Evolutionary conservation across 2,329 filamentous ascomycete genomes (phyloP).

Genomic region (Calonectria multiphialidica): DNA sequence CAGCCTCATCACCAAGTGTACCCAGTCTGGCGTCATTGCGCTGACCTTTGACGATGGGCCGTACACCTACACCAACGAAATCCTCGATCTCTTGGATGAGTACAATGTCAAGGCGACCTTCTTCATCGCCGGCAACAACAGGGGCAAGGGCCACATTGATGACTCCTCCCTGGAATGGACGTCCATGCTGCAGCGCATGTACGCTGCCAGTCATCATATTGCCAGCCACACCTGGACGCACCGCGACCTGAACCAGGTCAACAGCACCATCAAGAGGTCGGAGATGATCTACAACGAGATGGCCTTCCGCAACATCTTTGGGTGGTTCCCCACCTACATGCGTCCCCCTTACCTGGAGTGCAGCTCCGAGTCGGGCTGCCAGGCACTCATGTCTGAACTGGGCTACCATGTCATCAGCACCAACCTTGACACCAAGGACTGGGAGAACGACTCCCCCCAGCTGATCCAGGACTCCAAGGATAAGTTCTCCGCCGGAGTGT

Average conservation of each 20-base stretch:
- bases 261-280: conserved; percentile 47
- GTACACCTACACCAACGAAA: conserved; percentile 52
- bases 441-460: conserved; percentile 62
- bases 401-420: conserved; percentile 69
- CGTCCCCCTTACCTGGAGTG: conserved; percentile 60
- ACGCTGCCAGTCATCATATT: conserved; percentile 58
- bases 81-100: conserved; percentile 54
- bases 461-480: conserved; percentile 61
- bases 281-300: conserved; percentile 61
- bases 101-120: conserved; percentile 52
- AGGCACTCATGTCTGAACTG: conserved; percentile 50
- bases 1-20: conserved; percentile 51
- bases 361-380: conserved; percentile 53
- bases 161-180: conserved; percentile 48
- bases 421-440: conserved; percentile 73
- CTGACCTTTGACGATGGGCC: conserved; percentile 64
- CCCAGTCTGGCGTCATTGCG: conserved; percentile 51
- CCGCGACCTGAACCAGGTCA: conserved; percentile 53
- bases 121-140: conserved; percentile 58
- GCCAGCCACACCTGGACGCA: conserved; percentile 63
- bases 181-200: conserved; percentile 54
- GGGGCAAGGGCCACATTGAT: conserved; percentile 56
- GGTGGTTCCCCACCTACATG: conserved; percentile 58
- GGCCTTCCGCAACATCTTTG: conserved; percentile 56
- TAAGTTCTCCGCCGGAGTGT: conserved; percentile 51